Base-by-base conservation (phyloP, 2,329 filamentous ascomycete species). In the Emergomyces africanus region DNA sequence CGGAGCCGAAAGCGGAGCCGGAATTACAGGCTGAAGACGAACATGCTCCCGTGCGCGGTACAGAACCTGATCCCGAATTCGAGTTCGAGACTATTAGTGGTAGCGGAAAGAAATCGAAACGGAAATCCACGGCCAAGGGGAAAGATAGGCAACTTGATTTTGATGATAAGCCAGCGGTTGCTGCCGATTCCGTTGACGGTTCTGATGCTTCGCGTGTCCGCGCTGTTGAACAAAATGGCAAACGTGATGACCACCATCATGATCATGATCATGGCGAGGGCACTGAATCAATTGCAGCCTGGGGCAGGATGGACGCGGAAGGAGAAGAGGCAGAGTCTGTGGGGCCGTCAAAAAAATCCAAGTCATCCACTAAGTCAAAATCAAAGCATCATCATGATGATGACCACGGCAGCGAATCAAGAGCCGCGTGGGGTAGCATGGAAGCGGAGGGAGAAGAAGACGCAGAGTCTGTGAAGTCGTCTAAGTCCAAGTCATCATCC, bases 321-420 rank as follows among this genome's bases (percentile, higher is more conserved):
- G 65, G 65, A 30, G 59, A 63, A 30, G 61, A 65, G 23, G 63
- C 60, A 48, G 65, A 66, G 28, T 68, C 66, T 2, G 61, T 63
- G 14, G 61, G 64, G 46, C 60, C 60, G 28, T 64, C 66, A n/a
- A n/a, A n/a, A 35, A 64, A 63, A 39, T 66, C 64, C 49, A 51
- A 51, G 49, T 51, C 49, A 23, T 37, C 49, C 2, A 30, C 46
- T 9, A 44, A 44, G n/a, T 44, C 42, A 9, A 68, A 64, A 62
- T 65, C 65, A 55, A 67, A 63, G 23, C 63, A 62, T 44, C 64
- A 20, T 9, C 59, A 62, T 9, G 65, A 65, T 42, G 65, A 67
- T 60, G 33, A 54, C 14, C 15, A 54, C 53, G 60, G 64, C 23
- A 62, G 61, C 49, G 65, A 66, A 35, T 68, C 66, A 9, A 61